Conservation (phyloP, 108 stramenopile species). For the Pelagomonas calceolata region DNA sequence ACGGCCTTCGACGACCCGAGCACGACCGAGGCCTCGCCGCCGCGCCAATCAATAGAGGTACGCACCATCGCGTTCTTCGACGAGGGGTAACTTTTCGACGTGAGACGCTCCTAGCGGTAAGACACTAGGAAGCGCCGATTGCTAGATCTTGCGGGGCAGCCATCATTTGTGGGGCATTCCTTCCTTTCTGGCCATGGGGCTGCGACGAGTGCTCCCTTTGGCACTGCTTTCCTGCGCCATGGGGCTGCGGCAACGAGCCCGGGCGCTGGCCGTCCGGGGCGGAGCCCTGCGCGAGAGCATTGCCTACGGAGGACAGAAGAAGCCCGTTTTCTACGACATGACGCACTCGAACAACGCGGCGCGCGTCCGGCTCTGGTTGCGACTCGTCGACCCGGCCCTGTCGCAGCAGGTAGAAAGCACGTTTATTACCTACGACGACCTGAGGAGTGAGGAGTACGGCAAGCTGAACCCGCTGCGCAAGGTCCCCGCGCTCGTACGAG, state of each 20-base stretch:
- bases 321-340: conserved; percentile 25
- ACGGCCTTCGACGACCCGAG: neutral
- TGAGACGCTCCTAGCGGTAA: too few species aligned
- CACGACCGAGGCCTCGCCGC: neutral
- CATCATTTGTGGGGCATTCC: too few species aligned
- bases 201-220: too few species aligned
- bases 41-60: neutral
- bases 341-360: conserved; percentile 43
- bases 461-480: conserved; percentile 43
- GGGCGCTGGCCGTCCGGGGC: too few species aligned
- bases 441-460: conserved; percentile 23
- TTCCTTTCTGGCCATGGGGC: too few species aligned
- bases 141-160: too few species aligned
- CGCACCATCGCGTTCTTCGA: conserved; percentile 1
- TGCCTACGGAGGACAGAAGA: neutral
- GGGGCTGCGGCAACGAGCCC: too few species aligned
- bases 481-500: conserved; percentile 39
- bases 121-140: too few species aligned
- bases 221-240: too few species aligned
- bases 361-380: conserved; percentile 37
- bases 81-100: too few species aligned
- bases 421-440: conserved; percentile 26
- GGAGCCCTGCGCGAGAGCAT: too few species aligned
- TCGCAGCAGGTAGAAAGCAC: conserved; percentile 15
- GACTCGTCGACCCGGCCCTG: conserved; percentile 7